Conservation (phyloP, 2,329 filamentous ascomycete genomes). For the Neopestalotiopsis sp. region DNA sequence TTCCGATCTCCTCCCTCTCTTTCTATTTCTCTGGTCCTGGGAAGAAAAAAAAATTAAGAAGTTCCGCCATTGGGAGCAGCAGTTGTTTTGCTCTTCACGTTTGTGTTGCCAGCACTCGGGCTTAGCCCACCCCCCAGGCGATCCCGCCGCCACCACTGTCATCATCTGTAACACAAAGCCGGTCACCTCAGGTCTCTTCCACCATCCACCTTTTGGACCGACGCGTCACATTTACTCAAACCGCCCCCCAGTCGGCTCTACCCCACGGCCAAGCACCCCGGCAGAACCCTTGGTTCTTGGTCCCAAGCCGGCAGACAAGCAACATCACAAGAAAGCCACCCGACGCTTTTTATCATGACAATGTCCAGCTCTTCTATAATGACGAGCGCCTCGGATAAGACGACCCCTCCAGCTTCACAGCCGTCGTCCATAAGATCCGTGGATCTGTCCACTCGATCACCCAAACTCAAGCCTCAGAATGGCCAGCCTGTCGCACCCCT, state of each 20-base stretch:
- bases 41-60: conserved; percentile 6
- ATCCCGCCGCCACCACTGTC: conserved; percentile 35
- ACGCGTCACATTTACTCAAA: background rate
- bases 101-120: conserved; percentile 36
- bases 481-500: conserved; percentile 29
- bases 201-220: background rate
- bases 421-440: conserved; percentile 40
- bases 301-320: background rate
- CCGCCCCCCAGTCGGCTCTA: conserved; percentile 14
- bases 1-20: conserved; percentile 22
- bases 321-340: conserved; percentile 18
- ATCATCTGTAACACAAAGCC: conserved; percentile 17
- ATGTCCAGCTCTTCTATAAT: conserved; percentile 30
- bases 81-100: conserved; percentile 36
- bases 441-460: conserved; percentile 35
- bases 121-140: conserved; percentile 38
- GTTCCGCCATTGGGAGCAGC: conserved; percentile 17
- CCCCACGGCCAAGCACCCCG: conserved; percentile 18
- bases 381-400: conserved; percentile 39
- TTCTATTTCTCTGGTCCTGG: conserved; percentile 21
- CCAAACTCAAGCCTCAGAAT: conserved; percentile 37
- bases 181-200: conserved; percentile 2
- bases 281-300: conserved; percentile 2
- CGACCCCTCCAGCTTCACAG: conserved; percentile 35
- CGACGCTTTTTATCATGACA: conserved; percentile 18